phyloP scores from a whole-genome alignment of 371 early-diverging fungal species.

The Lichtheimia ramosa region DNA sequence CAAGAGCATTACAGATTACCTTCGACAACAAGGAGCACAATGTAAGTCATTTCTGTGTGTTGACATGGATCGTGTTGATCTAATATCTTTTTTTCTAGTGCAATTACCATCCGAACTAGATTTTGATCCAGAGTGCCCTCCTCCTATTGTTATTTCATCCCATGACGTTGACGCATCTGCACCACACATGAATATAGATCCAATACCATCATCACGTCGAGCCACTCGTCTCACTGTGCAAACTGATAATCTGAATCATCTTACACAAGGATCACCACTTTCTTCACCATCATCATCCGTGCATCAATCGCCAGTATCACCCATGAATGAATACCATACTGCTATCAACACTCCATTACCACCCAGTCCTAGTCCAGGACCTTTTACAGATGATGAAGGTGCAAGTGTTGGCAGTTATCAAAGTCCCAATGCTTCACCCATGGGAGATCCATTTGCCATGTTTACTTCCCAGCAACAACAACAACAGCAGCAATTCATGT shows the following conservation, averaged over 20 bases:
- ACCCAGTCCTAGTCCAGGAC: constrained; percentile 22
- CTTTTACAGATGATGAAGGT: constrained; percentile 20
- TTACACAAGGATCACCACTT: not conserved
- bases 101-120: no score
- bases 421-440: constrained; percentile 14
- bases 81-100: no score
- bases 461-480: constrained; percentile 3
- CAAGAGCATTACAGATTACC: constrained; percentile 52
- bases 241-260: constrained; percentile 5
- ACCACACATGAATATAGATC: no score
- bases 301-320: not conserved
- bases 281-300: not conserved
- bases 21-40: constrained; percentile 39
- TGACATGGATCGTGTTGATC: no score
- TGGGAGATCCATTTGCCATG: not conserved
- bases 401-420: constrained; percentile 18
- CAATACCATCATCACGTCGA: no score
- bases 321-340: not conserved
- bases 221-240: constrained; percentile 7
- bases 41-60: constrained; percentile 17
- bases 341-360: constrained; percentile 12
- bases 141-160: constrained; percentile 20
- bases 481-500: not conserved
- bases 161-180: constrained; percentile 11
- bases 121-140: constrained; percentile 14